phyloP scores from a whole-genome alignment of 768 basidiomycete species.

The Kwoniella pini region DNA sequence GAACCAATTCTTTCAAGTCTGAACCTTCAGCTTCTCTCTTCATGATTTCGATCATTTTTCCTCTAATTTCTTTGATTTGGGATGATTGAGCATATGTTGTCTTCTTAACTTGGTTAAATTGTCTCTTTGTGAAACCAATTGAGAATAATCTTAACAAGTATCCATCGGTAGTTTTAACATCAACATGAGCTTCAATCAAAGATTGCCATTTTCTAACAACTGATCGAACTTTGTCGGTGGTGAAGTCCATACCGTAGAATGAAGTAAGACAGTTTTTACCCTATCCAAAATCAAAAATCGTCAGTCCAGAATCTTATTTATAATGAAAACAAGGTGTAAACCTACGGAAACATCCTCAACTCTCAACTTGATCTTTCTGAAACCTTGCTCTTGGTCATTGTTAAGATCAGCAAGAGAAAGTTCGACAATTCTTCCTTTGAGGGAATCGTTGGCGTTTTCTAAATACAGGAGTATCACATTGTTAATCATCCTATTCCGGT shows the following conservation, averaged over 20 bases:
- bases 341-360: slow-evolving; percentile 64
- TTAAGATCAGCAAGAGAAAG: slow-evolving; percentile 95
- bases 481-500: slow-evolving; percentile 9
- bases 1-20: slow-evolving; percentile 85
- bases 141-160: slow-evolving; percentile 99
- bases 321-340: not conserved
- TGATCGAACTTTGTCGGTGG: slow-evolving; percentile 98
- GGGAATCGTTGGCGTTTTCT: slow-evolving; percentile 99
- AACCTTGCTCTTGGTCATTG: slow-evolving; percentile 99
- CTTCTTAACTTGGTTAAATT: slow-evolving; percentile 94
- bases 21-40: slow-evolving; percentile 90
- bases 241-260: slow-evolving; percentile 99
- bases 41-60: slow-evolving; percentile 88
- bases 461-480: not conserved
- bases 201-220: slow-evolving; percentile 99
- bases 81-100: slow-evolving; percentile 96
- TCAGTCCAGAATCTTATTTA: not conserved
- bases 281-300: slow-evolving; percentile 60
- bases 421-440: slow-evolving; percentile 96
- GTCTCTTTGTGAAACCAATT: slow-evolving; percentile 98
- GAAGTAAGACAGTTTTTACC: slow-evolving; percentile 99
- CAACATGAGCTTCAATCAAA: slow-evolving; percentile 97
- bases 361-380: slow-evolving; percentile 99
- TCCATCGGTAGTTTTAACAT: slow-evolving; percentile 98
- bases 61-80: slow-evolving; percentile 95